Evolutionary conservation across 2,329 filamentous ascomycete genomes (phyloP), one percentile per base, ranked within the genome.

Genomic region (Trichoderma gracile): DNA sequence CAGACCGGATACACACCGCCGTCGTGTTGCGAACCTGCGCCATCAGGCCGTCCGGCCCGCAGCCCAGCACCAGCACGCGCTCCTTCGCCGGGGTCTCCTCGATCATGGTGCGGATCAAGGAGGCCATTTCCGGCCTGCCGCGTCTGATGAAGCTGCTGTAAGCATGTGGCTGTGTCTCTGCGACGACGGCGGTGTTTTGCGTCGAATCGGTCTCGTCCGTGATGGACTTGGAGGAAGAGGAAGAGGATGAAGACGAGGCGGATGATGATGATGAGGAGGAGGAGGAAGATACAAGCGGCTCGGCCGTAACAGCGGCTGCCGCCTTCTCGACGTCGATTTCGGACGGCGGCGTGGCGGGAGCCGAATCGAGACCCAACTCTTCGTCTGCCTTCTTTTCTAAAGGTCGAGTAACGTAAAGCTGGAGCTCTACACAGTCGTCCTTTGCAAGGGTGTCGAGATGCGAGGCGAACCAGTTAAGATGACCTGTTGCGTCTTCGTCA

Each of bases 1-100:
- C 73, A 0, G 71, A 58, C 23, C 71, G 73, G 53, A 83, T 81
- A 61, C 72, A 75, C 14, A 69, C 69, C 1, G 79, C 78, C 0
- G 77, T 73, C 2, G 78, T 76, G 58, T 79, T 76, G 27, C 81
- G 77, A 42, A 82, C 76, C 25, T 73, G 68, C 23, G 72, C 71
- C 75, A 81, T 80, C 56, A 84, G 69, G 5, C 71, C 70, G 3
- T 73, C 73, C 0, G 82, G 81, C 1, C 81, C 82, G 72, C 82
- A 84, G 10, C 78, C 79, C 66, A 80, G 76, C 62, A 84, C 72
- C 43, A 79, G 70, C 46, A 80, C 74, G 1, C 76, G 74, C 60
- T 78, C 71, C 21, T 73, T 67, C 12, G 68, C 60, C 1, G 69
- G 66, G 0, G 73, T 70, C 5, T 67, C 69, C 0, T 70, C 67